Conservation (phyloP, 495 filamentous ascomycete genomes). For the Letharia columbiana region DNA sequence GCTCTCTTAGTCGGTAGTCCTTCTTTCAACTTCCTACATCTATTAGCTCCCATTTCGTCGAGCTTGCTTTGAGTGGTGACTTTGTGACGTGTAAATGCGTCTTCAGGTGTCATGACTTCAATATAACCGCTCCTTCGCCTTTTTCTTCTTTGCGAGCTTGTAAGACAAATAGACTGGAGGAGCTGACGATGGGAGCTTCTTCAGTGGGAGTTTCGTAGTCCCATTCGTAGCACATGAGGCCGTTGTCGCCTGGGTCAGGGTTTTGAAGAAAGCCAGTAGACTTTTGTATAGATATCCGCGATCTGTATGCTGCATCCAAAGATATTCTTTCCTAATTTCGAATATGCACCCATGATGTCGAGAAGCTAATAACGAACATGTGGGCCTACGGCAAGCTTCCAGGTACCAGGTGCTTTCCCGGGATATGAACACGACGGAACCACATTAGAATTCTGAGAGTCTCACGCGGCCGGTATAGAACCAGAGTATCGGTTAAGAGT, state of each 20-base stretch:
- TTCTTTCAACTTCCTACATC: neutral
- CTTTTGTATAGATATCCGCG: conserved; percentile 16
- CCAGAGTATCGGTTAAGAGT: conserved; percentile 56
- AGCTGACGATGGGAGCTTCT: conserved; percentile 17
- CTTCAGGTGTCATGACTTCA: conserved; percentile 12
- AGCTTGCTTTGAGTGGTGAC: conserved; percentile 7
- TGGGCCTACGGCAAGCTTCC: conserved; percentile 38
- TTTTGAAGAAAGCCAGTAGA: conserved; percentile 12
- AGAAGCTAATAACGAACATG: conserved; percentile 34
- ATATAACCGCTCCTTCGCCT: conserved; percentile 3
- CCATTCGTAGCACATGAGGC: conserved; percentile 14
- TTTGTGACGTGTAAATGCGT: conserved; percentile 8
- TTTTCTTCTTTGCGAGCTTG: conserved; percentile 11
- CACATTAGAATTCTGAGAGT: conserved; percentile 48
- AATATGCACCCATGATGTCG: conserved; percentile 12
- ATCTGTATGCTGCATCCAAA: conserved; percentile 9
- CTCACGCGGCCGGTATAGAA: conserved; percentile 42
- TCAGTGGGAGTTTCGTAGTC: conserved; percentile 14
- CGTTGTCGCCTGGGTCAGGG: neutral
- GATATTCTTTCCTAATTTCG: neutral
- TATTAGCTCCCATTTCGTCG: conserved; percentile 6
- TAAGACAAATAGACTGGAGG: conserved; percentile 8
- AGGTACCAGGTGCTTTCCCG: conserved; percentile 27
- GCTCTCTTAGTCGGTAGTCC: neutral
- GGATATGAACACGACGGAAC: conserved; percentile 36